phyloP scores from a whole-genome alignment of 208 protist genomes.

The Leishmania martiniquensis region DNA sequence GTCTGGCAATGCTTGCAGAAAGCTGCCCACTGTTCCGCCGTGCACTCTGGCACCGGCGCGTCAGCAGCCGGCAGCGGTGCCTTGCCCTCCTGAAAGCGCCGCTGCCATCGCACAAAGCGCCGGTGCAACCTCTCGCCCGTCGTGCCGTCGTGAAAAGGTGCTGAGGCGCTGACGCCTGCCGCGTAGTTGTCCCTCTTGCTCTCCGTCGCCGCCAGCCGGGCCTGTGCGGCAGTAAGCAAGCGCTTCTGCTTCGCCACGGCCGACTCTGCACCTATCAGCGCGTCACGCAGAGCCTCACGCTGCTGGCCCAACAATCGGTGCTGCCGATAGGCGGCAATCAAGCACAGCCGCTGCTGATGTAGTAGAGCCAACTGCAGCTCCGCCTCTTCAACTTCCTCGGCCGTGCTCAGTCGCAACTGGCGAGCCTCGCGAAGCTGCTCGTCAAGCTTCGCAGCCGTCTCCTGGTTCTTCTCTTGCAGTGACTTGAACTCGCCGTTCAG shows the following conservation, averaged over 20 bases:
- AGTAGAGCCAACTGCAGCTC: conserved; percentile 81
- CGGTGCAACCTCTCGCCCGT: conserved; percentile 73
- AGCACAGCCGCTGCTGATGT: conserved; percentile 56
- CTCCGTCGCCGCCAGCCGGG: conserved; percentile 33
- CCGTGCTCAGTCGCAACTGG: conserved; percentile 41
- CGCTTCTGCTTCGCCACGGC: conserved; percentile 39
- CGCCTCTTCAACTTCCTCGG: conserved; percentile 58
- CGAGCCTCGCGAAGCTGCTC: conserved; percentile 47
- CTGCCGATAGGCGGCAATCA: conserved; percentile 31
- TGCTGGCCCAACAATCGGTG: conserved; percentile 26
- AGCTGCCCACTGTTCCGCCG: conserved; percentile 51
- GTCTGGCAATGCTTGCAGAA: conserved; percentile 62
- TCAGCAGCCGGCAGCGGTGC: conserved; percentile 31
- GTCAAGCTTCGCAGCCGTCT: conserved; percentile 50
- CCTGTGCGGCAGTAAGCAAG: conserved; percentile 30
- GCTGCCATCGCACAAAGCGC: conserved; percentile 71
- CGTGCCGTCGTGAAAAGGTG: conserved; percentile 67
- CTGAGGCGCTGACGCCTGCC: conserved; percentile 24
- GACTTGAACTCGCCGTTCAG: conserved; percentile 67
- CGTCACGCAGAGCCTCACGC: conserved; percentile 27
- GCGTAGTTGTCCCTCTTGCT: conserved; percentile 44
- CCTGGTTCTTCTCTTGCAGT: conserved; percentile 60
- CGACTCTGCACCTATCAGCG: conserved; percentile 35
- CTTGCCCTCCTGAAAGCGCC: conserved; percentile 64
- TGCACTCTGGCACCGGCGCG: conserved; percentile 40